phyloP scores from a whole-genome alignment of 257 asterid genomes.

The Fraxinus americana region DNA sequence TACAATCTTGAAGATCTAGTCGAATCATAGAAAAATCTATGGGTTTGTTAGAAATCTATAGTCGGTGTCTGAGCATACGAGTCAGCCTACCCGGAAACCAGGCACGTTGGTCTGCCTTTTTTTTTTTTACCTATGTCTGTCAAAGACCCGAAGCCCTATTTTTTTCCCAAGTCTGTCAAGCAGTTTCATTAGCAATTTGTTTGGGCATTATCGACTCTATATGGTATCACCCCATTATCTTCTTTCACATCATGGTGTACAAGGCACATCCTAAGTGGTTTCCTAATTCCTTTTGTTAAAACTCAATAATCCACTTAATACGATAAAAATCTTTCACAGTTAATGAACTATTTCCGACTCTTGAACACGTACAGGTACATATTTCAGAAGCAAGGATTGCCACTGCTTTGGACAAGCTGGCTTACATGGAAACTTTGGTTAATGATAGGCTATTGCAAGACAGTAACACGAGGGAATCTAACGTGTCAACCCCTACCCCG shows the following conservation, averaged over 20 bases:
- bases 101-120: too few relatives aligned
- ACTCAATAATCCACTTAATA: background rate
- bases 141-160: too few relatives aligned
- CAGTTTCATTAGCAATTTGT: background rate
- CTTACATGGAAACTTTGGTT: slow-evolving; percentile 83
- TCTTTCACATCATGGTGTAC: background rate
- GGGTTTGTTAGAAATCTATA: background rate
- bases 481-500: slow-evolving; percentile 42
- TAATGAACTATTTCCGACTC: background rate
- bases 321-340: background rate
- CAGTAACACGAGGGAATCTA: slow-evolving; percentile 45
- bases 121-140: background rate
- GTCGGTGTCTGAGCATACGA: background rate
- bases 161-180: too few relatives aligned
- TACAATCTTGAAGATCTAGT: background rate
- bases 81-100: background rate
- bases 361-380: slow-evolving; percentile 53
- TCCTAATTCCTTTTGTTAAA: background rate
- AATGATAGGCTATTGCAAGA: slow-evolving; percentile 76
- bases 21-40: background rate
- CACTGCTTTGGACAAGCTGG: slow-evolving; percentile 89
- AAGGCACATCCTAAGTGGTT: background rate
- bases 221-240: background rate
- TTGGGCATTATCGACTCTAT: background rate
- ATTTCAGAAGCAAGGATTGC: slow-evolving; percentile 90